Conservation (phyloP, 2,329 filamentous ascomycete genomes). For the Pseudopyricularia javanii region DNA sequence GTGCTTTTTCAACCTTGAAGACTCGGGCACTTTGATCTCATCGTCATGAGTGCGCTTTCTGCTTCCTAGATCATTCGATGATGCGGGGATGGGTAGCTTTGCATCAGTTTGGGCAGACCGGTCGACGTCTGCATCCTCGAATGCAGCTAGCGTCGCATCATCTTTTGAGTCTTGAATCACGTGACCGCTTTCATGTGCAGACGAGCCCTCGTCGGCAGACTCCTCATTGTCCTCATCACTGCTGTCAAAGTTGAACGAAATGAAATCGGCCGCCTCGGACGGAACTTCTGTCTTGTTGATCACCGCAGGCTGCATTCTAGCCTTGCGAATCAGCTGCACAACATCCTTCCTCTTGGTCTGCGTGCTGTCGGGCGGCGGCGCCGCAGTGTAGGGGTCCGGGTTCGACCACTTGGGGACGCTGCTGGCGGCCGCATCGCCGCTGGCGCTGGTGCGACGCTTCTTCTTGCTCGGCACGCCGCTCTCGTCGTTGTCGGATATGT, state of each 20-base stretch:
- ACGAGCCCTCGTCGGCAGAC: neutral
- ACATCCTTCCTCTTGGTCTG: constrained; percentile 72
- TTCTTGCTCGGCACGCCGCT: constrained; percentile 13
- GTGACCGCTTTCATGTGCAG: neutral
- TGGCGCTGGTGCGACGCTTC: constrained; percentile 5
- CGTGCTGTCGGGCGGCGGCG: constrained; percentile 67
- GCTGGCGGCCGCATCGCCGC: neutral
- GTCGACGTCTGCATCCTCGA: neutral
- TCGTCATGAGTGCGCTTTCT: constrained; percentile 68
- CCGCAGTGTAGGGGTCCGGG: constrained; percentile 80
- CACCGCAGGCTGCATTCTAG: constrained; percentile 49
- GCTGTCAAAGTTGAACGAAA: constrained; percentile 65
- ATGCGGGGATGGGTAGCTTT: neutral
- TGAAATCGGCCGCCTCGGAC: constrained; percentile 67
- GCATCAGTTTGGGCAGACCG: neutral
- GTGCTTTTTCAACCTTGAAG: constrained; percentile 36
- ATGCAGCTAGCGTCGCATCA: neutral
- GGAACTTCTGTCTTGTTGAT: constrained; percentile 34
- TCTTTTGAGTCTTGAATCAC: neutral
- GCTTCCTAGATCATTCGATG: neutral
- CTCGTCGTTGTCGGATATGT: constrained; percentile 39
- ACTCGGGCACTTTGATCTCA: constrained; percentile 44
- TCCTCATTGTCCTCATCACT: constrained; percentile 26
- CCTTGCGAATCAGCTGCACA: constrained; percentile 83
- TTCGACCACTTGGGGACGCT: constrained; percentile 80